Base-by-base conservation (phyloP, 768 basidiomycete species). In the Hypholoma sublateritium region DNA sequence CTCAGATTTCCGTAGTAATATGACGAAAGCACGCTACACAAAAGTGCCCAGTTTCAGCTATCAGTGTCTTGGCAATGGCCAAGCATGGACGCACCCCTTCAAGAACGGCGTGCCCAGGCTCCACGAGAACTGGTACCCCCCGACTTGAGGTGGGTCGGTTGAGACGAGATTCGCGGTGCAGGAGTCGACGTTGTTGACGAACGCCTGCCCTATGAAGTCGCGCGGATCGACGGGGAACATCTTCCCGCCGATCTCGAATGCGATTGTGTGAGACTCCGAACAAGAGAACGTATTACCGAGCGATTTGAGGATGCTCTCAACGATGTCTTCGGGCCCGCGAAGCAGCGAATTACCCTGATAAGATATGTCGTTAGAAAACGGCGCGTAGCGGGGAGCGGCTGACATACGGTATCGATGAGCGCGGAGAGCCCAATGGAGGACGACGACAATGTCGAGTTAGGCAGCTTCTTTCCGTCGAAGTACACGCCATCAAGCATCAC, bases 101-200 rank as follows among this genome's bases (percentile, higher is more conserved):
- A 92, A 63, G 62, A 91, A 91, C 1, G 90, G 89, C 60, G 80
- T 81, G 2, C 90, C 90, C 28, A 92, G 71, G 70, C 83, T 90
- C 89, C 90, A 92, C 62, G 83, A 85, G 62, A 88, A 90, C 46
- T 87, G 67, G 61, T 85, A 89, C 3, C 82, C 81, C 5, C 82
- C 82, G 11, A 65, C 69, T 9, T 62, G 64, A 0, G 89, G 90
- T 2, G 86, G 73, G 63, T 91, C 89, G 24, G 89, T 91, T 6
- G 75, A 51, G 2, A 77, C 84, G 17, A 91, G 60, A 52, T 82
- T 88, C 1, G 85, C 70, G 11, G 59, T 63, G 64, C 90, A 93
- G 0, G 67, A 62, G 14, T 73, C 64, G 0, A 77, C 71, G 17
- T 72, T 66, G 50, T 75, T 72, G 0, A 67, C 56, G 50, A 67